Conservation (phyloP, 2,329 filamentous ascomycete genomes). For the Stemphylium vesicarium region DNA sequence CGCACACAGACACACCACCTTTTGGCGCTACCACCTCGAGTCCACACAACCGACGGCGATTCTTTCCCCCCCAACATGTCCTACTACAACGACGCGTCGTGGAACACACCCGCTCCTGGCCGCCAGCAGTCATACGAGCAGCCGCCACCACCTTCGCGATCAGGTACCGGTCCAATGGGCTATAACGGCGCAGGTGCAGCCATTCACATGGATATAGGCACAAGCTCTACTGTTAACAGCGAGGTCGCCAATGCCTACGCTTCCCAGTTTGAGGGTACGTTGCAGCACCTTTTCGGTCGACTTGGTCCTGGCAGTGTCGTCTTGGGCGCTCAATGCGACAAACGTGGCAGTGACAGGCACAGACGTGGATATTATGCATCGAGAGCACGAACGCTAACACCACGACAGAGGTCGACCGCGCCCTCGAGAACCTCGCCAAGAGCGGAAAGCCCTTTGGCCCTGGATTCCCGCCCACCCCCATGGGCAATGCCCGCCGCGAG, state of each 20-base stretch:
- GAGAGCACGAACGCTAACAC: conserved; percentile 18
- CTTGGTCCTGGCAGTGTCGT: neutral
- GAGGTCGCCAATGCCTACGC: conserved; percentile 81
- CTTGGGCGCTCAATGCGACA: neutral
- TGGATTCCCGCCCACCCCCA: conserved; percentile 33
- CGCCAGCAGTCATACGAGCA: conserved; percentile 76
- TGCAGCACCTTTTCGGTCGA: neutral
- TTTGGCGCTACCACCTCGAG: conserved; percentile 19
- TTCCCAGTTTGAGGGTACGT: conserved; percentile 88
- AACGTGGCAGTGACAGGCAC: conserved; percentile 6
- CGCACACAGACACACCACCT: conserved; percentile 8
- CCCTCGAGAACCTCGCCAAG: conserved; percentile 93
- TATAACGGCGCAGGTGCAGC: conserved; percentile 19
- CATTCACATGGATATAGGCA: conserved; percentile 61
- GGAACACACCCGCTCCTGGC: conserved; percentile 65
- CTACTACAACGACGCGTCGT: conserved; percentile 71
- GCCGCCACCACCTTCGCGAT: conserved; percentile 73
- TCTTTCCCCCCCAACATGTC: conserved; percentile 57
- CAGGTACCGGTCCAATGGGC: conserved; percentile 60
- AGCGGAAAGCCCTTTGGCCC: conserved; percentile 86
- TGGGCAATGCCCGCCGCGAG: conserved; percentile 74
- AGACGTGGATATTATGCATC: neutral
- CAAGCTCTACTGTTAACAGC: conserved; percentile 69
- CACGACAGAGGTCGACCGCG: conserved; percentile 85
- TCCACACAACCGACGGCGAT: conserved; percentile 13